Base-by-base conservation (phyloP, 352 stramenopile genomes). In the Phytopythium delawarense region DNA sequence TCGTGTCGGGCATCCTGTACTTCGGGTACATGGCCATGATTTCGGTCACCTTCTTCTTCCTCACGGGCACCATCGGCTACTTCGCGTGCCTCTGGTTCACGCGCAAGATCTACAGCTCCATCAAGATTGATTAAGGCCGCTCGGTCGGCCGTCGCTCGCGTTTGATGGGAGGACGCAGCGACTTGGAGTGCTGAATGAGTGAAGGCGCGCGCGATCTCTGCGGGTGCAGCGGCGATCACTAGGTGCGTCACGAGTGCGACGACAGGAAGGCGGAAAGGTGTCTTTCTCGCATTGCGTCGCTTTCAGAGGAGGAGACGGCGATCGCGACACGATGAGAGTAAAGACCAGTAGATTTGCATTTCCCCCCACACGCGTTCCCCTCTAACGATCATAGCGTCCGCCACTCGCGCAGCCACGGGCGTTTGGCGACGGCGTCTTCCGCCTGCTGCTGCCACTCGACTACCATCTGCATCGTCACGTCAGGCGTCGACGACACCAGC, bases 11-110 rank as follows among this genome's bases (percentile, higher is more conserved):
- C 30, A 72, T 99, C 62, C 78, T 99, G 49, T 99, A 99, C 87
- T 99, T 99, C 88, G 97, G 97, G 56, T 99, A 99, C 88, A 99
- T 99, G 97, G 86, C 81, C 65, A 96, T 99, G 76, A 96, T 98
- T 57, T 99, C 91, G 61, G 64, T 99, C 59, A 97, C 85, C 28
- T 97, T 99, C 70, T 98, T 99, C 74, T 96, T 99, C 71, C 84
- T 99, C 32, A 99, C 89, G 65, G 97, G 96, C 56, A 97, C 89
- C 44, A 93, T 98, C 53, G 98, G 98, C 52, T 98, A 98, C 76
- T 98, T 99, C 67, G 96, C 95, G 30, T 99, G 96, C 68, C 82
- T 99, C 64, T 99, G 92, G 94, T 99, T 99, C 78, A 98, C 96
- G 62, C 89, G 91, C 57, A 99, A 98, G 87, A 99, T 99, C 71